Evolutionary conservation across 2,329 filamentous ascomycete species (phyloP).

Genomic region (Eutypella sp.): DNA sequence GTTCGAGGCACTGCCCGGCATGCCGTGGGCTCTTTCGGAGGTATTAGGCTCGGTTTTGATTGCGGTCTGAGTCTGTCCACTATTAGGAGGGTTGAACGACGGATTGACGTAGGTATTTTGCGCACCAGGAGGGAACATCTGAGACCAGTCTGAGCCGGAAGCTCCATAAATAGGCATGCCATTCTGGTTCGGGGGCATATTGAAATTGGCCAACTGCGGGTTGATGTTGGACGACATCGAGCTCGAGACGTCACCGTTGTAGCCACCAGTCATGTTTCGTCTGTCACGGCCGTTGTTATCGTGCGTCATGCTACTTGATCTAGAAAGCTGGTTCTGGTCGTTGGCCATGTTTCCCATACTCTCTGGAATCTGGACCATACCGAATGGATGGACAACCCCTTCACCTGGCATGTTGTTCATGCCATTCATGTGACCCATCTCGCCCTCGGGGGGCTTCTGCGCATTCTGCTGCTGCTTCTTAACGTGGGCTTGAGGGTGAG

Average conservation of each 20-base stretch:
- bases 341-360: constrained; percentile 55
- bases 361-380: constrained; percentile 52
- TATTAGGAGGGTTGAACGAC: constrained; percentile 52
- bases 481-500: constrained; percentile 83
- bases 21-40: constrained; percentile 44
- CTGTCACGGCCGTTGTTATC: constrained; percentile 53
- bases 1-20: constrained; percentile 38
- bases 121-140: constrained; percentile 69
- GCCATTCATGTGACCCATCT: constrained; percentile 57
- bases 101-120: constrained; percentile 60
- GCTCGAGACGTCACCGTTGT: constrained; percentile 52
- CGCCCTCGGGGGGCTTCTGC: constrained; percentile 46
- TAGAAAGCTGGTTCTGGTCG: constrained; percentile 58
- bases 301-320: constrained; percentile 56
- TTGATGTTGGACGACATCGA: constrained; percentile 59
- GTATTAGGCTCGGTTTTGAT: constrained; percentile 62
- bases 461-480: constrained; percentile 68
- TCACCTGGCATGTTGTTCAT: constrained; percentile 54
- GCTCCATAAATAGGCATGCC: constrained; percentile 60
- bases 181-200: constrained; percentile 57
- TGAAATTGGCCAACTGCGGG: constrained; percentile 61
- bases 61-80: constrained; percentile 64
- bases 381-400: constrained; percentile 53
- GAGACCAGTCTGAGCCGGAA: constrained; percentile 66
- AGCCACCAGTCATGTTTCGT: constrained; percentile 49